A percentile compares a stretch with the other conserved stretches of the same genome.
Evolutionary conservation across 495 filamentous ascomycete species (phyloP).

Genomic region (Lichenothelia convexa): DNA sequence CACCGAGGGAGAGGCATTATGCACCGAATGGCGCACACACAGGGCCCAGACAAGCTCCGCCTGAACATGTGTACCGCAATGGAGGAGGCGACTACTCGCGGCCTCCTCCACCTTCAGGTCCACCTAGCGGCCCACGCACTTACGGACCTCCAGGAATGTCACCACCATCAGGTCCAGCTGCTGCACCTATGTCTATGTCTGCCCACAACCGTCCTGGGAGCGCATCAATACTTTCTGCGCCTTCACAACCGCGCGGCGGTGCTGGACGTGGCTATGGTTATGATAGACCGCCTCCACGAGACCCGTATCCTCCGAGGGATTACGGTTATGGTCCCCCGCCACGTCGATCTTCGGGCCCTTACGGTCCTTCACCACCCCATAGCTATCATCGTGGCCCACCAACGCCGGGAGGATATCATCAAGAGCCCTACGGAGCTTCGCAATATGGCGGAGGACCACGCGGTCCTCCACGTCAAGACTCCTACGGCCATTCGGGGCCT

Average conservation of each 20-base stretch:
- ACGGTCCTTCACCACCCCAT: not conserved
- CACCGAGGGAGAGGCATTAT: conserved; percentile 11
- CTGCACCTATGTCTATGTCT: conserved; percentile 27
- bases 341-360: conserved; percentile 2
- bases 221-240: conserved; percentile 35
- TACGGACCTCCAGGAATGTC: conserved; percentile 20
- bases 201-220: conserved; percentile 31
- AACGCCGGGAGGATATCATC: not conserved
- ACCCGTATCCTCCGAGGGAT: conserved; percentile 3
- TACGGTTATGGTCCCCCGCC: conserved; percentile 15
- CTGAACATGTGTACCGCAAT: conserved; percentile 17
- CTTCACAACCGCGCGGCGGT: conserved; percentile 29
- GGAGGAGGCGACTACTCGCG: conserved; percentile 11
- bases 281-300: not conserved
- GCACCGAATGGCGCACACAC: conserved; percentile 2
- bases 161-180: conserved; percentile 30
- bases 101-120: conserved; percentile 21
- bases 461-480: conserved; percentile 10
- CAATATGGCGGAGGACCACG: no score
- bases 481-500: not conserved
- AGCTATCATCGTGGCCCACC: conserved; percentile 4
- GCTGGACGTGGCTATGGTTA: conserved; percentile 17
- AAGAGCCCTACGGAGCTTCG: conserved; percentile 4
- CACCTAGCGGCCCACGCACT: conserved; percentile 16
- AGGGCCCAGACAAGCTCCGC: conserved; percentile 12